Conservation (phyloP, 495 filamentous ascomycete genomes). For the Penicillium roqueforti region DNA sequence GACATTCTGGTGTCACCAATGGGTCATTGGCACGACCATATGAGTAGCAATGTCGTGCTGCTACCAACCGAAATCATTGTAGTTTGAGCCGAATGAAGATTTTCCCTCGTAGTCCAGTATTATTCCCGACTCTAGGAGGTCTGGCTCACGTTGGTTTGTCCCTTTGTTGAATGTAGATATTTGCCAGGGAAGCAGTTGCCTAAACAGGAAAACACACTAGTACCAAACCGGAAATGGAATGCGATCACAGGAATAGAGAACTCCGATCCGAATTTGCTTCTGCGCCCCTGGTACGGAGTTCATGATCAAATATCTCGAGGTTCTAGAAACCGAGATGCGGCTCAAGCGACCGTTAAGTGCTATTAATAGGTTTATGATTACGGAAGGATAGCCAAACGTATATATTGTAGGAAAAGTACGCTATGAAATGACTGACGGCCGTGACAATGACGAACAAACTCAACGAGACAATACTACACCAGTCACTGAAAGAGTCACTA, state of each 20-base stretch:
- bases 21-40: conserved; percentile 14
- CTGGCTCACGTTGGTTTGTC: neutral
- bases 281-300: no score
- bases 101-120: neutral
- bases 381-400: neutral
- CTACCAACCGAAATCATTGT: neutral
- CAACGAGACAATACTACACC: neutral
- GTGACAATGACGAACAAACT: neutral
- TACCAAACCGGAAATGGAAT: neutral
- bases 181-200: neutral
- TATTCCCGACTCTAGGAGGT: neutral
- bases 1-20: neutral
- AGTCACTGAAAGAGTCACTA: neutral
- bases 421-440: neutral
- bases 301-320: no score
- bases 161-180: neutral
- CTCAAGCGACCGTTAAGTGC: neutral
- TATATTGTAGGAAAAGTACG: no score
- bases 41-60: neutral
- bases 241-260: neutral
- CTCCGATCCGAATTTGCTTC: neutral
- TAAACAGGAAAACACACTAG: neutral
- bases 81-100: neutral
- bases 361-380: neutral
- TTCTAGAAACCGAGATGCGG: neutral